Percentiles rank a stretch among this genome's conserved stretches.
Conservation (phyloP, 2,329 filamentous ascomycete species). For the Pseudogymnoascus sp. region DNA sequence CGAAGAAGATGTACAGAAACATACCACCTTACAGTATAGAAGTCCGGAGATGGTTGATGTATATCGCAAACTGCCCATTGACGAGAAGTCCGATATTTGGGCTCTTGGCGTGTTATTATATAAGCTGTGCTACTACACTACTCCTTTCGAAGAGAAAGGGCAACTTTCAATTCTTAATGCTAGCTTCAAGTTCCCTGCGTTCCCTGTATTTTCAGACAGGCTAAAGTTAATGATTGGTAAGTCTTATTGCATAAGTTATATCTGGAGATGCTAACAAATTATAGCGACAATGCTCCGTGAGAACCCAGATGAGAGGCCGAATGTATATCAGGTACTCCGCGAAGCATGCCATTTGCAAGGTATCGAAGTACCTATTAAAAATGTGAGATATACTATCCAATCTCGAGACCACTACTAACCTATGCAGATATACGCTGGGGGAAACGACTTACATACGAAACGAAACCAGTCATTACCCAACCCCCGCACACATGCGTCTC, state of each 20-base stretch:
- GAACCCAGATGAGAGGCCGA: slow-evolving; percentile 67
- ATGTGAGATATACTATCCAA: slow-evolving; percentile 51
- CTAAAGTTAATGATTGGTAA: slow-evolving; percentile 85
- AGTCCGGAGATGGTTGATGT: slow-evolving; percentile 99
- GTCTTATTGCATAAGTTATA: slow-evolving; percentile 20
- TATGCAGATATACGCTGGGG: slow-evolving; percentile 61
- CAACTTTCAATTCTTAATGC: slow-evolving; percentile 97
- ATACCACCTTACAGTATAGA: slow-evolving; percentile 94
- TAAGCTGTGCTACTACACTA: slow-evolving; percentile 98
- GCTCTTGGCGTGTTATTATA: slow-evolving; percentile 90
- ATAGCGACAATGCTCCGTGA: slow-evolving; percentile 85
- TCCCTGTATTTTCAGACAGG: slow-evolving; percentile 83
- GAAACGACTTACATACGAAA: slow-evolving; percentile 51
- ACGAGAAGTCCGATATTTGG: slow-evolving; percentile 98
- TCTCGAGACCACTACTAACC: slow-evolving; percentile 14
- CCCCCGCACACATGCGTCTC: slow-evolving; percentile 31
- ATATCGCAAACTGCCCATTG: slow-evolving; percentile 90
- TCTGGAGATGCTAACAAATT: slow-evolving; percentile 16
- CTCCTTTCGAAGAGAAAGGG: slow-evolving; percentile 94
- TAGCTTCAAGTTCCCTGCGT: slow-evolving; percentile 81
- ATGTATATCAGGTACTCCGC: slow-evolving; percentile 86
- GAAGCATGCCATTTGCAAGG: slow-evolving; percentile 88
- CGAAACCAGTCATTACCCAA: slow-evolving; percentile 53
- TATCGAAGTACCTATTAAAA: slow-evolving; percentile 76
- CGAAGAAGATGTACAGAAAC: slow-evolving; percentile 93